A percentile compares a stretch with the other conserved stretches of the same genome.
Evolutionary conservation across 495 filamentous ascomycete species (phyloP).

Genomic region (Penicillium daleae): DNA sequence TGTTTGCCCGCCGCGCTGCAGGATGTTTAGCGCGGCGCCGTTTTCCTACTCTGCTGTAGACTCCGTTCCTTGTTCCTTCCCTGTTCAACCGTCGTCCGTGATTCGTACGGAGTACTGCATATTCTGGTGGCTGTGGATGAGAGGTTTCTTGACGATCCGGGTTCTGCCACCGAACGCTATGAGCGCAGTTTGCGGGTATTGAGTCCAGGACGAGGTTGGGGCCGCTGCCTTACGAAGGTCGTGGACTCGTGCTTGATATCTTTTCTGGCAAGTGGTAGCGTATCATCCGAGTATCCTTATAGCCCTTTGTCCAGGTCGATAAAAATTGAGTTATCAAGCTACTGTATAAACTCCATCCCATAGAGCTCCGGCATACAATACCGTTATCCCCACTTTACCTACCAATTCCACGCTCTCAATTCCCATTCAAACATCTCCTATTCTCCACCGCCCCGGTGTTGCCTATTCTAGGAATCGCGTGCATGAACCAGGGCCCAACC

Average conservation of each 20-base stretch:
- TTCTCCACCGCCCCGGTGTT: not conserved
- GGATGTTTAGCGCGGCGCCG: not conserved
- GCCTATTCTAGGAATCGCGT: not conserved
- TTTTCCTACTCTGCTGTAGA: not conserved
- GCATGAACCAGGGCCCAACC: not conserved
- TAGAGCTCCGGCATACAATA: not conserved
- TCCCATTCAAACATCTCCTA: not conserved
- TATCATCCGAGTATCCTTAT: too few relatives aligned
- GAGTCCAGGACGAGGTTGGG: not conserved
- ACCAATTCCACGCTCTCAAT: not conserved
- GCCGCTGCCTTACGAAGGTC: not conserved
- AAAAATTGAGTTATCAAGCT: too few relatives aligned
- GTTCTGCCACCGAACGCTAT: slow-evolving; percentile 2
- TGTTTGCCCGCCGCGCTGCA: not conserved
- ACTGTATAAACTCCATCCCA: too few relatives aligned
- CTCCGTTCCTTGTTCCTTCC: not conserved
- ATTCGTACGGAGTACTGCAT: not conserved
- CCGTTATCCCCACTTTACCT: not conserved
- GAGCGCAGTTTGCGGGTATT: not conserved
- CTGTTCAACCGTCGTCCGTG: not conserved
- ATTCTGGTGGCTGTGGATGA: not conserved
- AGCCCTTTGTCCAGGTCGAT: too few relatives aligned
- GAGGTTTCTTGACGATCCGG: not conserved
- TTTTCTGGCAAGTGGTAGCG: not conserved
- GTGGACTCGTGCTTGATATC: not conserved